These are phyloP conservation scores for Fagopyrum tataricum DNA, from an alignment of 148 eudicot species.

Conservation along the genomic window DNA sequence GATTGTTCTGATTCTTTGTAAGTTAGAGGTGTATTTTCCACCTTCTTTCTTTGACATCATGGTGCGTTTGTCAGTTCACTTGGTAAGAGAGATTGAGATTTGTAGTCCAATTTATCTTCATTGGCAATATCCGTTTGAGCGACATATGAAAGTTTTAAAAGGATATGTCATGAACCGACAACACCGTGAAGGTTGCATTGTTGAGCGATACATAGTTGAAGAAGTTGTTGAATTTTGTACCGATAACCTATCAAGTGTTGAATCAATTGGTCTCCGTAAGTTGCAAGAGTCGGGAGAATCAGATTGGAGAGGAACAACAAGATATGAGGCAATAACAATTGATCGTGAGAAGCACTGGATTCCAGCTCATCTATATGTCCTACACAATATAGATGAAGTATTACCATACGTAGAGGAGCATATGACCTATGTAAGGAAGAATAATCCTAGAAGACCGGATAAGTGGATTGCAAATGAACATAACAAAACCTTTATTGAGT, in stretches of 20 bases:
- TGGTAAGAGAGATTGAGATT: slow-evolving; percentile 1
- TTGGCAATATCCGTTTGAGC: not conserved
- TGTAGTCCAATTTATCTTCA: not conserved
- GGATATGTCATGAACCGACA: not conserved
- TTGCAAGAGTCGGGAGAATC: not conserved
- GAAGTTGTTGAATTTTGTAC: not conserved
- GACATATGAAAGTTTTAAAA: not conserved
- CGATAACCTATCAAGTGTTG: not conserved
- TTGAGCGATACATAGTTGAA: too few relatives aligned
- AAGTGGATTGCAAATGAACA: too few relatives aligned
- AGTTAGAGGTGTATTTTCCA: too few relatives aligned
- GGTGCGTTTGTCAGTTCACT: too few relatives aligned
- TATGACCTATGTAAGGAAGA: too few relatives aligned
- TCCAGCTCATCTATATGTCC: not conserved
- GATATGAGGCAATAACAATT: not conserved
- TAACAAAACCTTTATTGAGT: too few relatives aligned
- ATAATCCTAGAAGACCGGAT: too few relatives aligned
- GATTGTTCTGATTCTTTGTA: too few relatives aligned
- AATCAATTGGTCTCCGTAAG: not conserved
- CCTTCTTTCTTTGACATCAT: too few relatives aligned
- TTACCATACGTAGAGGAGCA: too few relatives aligned
- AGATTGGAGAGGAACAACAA: not conserved
- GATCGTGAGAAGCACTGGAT: not conserved
- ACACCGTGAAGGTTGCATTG: not conserved
- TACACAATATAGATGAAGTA: not conserved